Base-by-base conservation (phyloP, 768 basidiomycete genomes). In the Tephrocybe sp. region DNA sequence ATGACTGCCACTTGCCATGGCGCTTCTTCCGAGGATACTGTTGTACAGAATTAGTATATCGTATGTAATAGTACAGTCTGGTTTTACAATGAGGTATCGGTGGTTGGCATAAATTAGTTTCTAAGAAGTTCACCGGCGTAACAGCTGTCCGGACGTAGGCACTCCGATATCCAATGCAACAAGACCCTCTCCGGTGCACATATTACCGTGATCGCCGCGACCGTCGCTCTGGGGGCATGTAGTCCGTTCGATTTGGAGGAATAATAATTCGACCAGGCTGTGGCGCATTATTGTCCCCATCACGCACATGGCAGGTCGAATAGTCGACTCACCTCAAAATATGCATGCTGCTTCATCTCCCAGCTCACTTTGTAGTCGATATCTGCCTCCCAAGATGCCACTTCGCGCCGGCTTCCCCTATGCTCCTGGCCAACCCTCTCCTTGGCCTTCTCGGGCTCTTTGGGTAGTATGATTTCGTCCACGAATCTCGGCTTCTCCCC, bases 381-480 rank as follows among this genome's bases (percentile, higher is more conserved):
- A n/a, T 52, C 57, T 4, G 51, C 37, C 41, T 54, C 57, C 56
- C 56, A 58, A 18, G 56, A 51, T 33, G 53, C 56, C 9, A 58
- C 37, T 23, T 53, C 28, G 10, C 49, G 47, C 36, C 50, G 40
- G 20, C 46, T 41, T 7, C 50, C 47, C 48, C 48, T 51, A 36
- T 49, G 47, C 28, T 50, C 46, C 17, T 34, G 36, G 20, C 17
- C 28, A 0, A 37, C 48, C 43, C 37, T 37, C 21, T 36, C 36
- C 24, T 47, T 34, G 20, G 14, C 48, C 40, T 45, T 50, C 50
- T 50, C 50, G 37, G 54, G 57, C 33, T 47, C 41, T 45, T 50
- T 58, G 21, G 54, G 57, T 14, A 50, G 23, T 28, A 58, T 50
- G n/a, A 55, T 55, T 12, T 55, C 50, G 36, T 55, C 53, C 33